Evolutionary conservation across 2,329 filamentous ascomycete species (phyloP).

Genomic region (Penicillium sp.): DNA sequence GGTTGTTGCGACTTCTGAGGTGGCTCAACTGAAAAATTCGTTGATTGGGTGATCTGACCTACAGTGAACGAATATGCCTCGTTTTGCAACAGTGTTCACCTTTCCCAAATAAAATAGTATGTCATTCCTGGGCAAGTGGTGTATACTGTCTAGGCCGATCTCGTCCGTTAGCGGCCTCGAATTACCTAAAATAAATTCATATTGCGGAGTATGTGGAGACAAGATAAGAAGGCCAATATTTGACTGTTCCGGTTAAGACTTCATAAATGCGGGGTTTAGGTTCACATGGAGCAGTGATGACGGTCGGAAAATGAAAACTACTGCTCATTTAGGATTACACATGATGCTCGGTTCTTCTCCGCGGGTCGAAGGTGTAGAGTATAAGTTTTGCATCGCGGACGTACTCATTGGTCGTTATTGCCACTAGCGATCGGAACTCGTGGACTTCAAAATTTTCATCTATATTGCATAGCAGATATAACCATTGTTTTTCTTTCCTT

Average conservation of each 20-base stretch:
- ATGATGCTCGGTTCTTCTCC: not conserved
- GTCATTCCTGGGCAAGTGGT: not conserved
- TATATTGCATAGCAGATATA: no score
- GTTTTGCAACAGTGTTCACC: no score
- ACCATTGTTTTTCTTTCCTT: no score
- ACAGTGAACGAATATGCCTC: no score
- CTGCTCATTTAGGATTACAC: no score
- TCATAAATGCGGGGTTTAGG: constrained; percentile 10
- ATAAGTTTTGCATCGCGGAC: not conserved
- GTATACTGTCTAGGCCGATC: not conserved
- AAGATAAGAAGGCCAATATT: not conserved
- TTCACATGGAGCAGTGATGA: not conserved
- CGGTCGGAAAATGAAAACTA: not conserved
- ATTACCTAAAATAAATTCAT: not conserved
- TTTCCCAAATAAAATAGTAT: no score
- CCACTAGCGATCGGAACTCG: not conserved
- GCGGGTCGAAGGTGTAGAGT: not conserved
- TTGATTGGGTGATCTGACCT: not conserved
- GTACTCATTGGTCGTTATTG: not conserved
- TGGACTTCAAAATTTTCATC: not conserved
- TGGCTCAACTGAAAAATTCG: not conserved
- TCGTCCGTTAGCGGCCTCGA: not conserved
- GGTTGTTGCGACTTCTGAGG: not conserved
- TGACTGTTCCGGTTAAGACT: not conserved
- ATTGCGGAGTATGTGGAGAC: not conserved